Evolutionary conservation across 352 stramenopile species (phyloP), one percentile per base, ranked within the genome.

Genomic region (Elongisporangium undulatum): DNA sequence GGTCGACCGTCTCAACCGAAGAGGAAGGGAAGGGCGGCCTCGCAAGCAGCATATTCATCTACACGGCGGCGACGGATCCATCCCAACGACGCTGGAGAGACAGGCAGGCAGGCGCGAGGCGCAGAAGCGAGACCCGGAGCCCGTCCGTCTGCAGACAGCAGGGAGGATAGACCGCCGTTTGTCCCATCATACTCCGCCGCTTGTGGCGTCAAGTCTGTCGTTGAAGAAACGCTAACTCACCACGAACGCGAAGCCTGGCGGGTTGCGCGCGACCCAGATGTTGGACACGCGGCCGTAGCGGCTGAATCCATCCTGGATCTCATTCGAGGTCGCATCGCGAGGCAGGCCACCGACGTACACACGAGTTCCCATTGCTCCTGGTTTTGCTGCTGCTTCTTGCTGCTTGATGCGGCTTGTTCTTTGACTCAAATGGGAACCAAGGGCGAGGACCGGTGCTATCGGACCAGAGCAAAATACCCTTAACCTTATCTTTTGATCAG

Each of bases 191-290:
- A 61, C 60, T 56, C 50, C 51, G 64, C 19, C 22, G 29, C 34
- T 45, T 45, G 34, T 45, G 34, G 34, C 34, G 34, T 45, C 34
- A 45, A n/a, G 34, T 45, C 34, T 45, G 34, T 45, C 34, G 34
- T 45, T 45, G 34, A 45, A 45, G 34, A 55, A 71, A 24, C 51
- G 55, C 51, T 53, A 70, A 93, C 85, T 90, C 82, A 94, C 85
- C 82, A 94, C 80, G 72, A 94, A 94, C 77, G 85, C 85, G 68
- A 94, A 94, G 67, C 85, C 85, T 16, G 85, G 85, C 56, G 85
- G 85, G 73, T 94, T 94, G 56, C 85, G 83, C 55, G 85, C 85
- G 60, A 94, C 84, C 85, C 85, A 94, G 59, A 94, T 88, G 73
- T 93, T 94, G 66, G 77, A 76, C 58, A 94, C 79, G 73, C 93